Evolutionary conservation across 208 protist genomes (phyloP), one percentile per base, ranked within the genome.

Genomic region (Porcisia hertigi): DNA sequence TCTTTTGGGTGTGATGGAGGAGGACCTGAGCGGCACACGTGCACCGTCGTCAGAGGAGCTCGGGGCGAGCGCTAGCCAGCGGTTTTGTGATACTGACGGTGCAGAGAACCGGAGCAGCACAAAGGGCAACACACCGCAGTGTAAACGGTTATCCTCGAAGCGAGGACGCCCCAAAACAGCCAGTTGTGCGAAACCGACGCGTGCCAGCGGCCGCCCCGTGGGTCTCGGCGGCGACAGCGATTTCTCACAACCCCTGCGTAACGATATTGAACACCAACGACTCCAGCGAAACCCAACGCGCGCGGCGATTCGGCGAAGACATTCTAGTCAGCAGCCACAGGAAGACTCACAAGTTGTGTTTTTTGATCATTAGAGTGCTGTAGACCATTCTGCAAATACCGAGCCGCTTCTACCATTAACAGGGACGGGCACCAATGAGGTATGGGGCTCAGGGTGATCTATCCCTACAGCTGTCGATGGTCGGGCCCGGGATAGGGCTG

Each of bases 271-370:
- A 5, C 3, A 14, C 34, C 4, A 14, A 0, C 30, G 14, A 12
- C 18, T 11, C 25, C 16, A n/a, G 8, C 52, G 4, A 36, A 57
- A 9, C 47, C 64, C 71, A 53, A 76, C 77, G 3, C 57, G 85
- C 3, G 73, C 84, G 3, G 86, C 85, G 25, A 85, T 80, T 36
- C 86, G 76, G 47, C 83, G 76, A 12, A 47, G 60, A 34, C 57
- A 49, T 11, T 25, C 69, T 20, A 60, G 58, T 18, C 55, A 69
- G 7, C 49, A 20, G 1, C 34, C n/a, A 23, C 34, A 81, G 54
- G 82, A 87, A n/a, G 92, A 96, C 64, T 96, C 92, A 1, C 92
- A 96, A 58, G 88, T 92, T 23, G 90, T 96, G 34, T 96, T 88
- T 71, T 94, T 93, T 69, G 85, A 89, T 59, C 87, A 91, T 64